Percentiles rank a stretch among this genome's conserved stretches.
Evolutionary conservation across 1,284 basidiomycete genomes (phyloP).

Genomic region (Salmacisia buchloeana): DNA sequence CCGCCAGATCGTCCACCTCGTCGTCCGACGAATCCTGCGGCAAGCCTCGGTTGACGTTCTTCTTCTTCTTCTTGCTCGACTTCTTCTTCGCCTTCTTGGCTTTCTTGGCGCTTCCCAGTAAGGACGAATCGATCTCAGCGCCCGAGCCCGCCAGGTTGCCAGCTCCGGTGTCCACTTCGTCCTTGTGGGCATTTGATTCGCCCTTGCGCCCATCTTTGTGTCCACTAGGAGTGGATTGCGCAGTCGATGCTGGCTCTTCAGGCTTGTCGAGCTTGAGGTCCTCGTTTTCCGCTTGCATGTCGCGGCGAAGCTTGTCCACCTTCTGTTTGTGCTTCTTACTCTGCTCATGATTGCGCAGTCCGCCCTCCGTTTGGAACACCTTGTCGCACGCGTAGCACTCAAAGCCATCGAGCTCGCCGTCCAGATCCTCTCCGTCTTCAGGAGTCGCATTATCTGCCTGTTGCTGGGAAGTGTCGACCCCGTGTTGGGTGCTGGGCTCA

Average conservation of each 20-base stretch:
- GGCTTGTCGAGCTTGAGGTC: conserved; percentile 55
- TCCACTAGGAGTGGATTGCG: no score
- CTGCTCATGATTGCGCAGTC: conserved; percentile 92
- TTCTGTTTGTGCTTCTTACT: conserved; percentile 85
- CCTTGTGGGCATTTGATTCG: neutral
- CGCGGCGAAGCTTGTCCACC: conserved; percentile 57
- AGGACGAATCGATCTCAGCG: neutral
- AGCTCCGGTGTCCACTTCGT: neutral
- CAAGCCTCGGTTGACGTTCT: conserved; percentile 27
- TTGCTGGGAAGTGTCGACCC: neutral
- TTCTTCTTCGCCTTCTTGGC: conserved; percentile 35
- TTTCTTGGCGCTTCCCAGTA: conserved; percentile 3
- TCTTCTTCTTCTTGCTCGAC: conserved; percentile 41
- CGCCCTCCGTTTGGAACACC: conserved; percentile 81
- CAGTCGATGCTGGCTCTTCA: neutral
- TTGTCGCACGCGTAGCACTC: conserved; percentile 96
- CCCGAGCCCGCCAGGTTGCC: neutral
- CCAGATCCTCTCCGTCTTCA: conserved; percentile 10
- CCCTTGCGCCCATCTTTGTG: no score
- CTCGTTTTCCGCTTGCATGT: conserved; percentile 73
- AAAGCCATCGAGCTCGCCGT: conserved; percentile 55
- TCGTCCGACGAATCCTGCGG: neutral
- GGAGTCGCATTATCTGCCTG: conserved; percentile 8
- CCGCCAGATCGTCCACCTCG: conserved; percentile 7
- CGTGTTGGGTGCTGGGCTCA: neutral